These are phyloP conservation scores for Baeospora myosura DNA, from an alignment of 1,284 basidiomycete genomes.

Conservation along the genomic window DNA sequence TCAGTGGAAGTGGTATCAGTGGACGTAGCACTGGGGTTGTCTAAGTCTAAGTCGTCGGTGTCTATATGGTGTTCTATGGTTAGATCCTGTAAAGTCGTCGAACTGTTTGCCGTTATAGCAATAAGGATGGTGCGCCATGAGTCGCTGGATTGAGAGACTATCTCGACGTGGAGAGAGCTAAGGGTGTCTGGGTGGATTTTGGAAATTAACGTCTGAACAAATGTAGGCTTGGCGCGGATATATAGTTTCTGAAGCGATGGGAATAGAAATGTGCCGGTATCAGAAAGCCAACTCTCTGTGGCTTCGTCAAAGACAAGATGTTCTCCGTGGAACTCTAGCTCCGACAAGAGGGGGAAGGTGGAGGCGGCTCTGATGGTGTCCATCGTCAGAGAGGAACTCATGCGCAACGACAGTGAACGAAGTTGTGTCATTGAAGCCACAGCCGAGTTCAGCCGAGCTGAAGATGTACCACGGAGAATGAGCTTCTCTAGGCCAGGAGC, in stretches of 20 bases:
- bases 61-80: conserved; percentile 38
- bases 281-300: conserved; percentile 14
- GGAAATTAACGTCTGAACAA: conserved; percentile 32
- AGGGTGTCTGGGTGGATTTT: conserved; percentile 26
- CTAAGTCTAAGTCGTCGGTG: conserved; percentile 21
- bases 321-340: conserved; percentile 43
- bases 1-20: conserved; percentile 10
- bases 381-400: conserved; percentile 33
- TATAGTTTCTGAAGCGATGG: conserved; percentile 35
- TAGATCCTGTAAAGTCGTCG: conserved; percentile 32
- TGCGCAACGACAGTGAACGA: conserved; percentile 34
- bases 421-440: conserved; percentile 33
- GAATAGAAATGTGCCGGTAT: conserved; percentile 23
- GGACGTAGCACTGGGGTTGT: conserved; percentile 5
- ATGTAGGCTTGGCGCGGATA: conserved; percentile 32
- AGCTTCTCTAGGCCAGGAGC: conserved; percentile 30
- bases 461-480: conserved; percentile 39
- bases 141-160: conserved; percentile 22
- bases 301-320: conserved; percentile 31
- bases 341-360: conserved; percentile 32
- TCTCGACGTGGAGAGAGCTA: conserved; percentile 34
- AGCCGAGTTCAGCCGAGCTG: conserved; percentile 26
- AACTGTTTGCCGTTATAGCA: conserved; percentile 27
- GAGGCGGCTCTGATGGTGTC: conserved; percentile 35
- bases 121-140: conserved; percentile 34